Evolutionary conservation across 805 yeast genomes (phyloP).

Genomic region (Starmerella apis): DNA sequence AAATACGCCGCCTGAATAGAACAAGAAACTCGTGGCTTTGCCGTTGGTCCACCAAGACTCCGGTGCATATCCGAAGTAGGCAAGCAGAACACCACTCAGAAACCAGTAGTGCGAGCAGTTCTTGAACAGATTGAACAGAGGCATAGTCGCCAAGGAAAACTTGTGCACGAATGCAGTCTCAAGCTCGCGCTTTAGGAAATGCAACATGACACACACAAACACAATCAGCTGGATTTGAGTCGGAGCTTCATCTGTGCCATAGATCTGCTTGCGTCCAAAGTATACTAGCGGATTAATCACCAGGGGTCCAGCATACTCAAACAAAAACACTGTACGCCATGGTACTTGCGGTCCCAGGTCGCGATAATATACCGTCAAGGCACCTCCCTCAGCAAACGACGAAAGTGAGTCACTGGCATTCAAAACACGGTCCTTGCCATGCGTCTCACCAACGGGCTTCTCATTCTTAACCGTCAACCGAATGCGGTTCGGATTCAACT

Average conservation of each 20-base stretch:
- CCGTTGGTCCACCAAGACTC: conserved; percentile 27
- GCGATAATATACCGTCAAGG: conserved; percentile 49
- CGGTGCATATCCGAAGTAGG: conserved; percentile 43
- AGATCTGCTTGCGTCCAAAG: conserved; percentile 31
- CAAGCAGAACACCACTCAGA: conserved; percentile 59
- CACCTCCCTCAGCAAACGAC: conserved; percentile 38
- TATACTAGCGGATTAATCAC: conserved; percentile 59
- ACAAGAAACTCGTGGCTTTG: conserved; percentile 17
- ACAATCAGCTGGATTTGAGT: conserved; percentile 46
- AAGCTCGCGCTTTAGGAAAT: conserved; percentile 76
- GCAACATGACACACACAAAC: conserved; percentile 51
- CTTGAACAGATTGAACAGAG: conserved; percentile 72
- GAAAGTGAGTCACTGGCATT: conserved; percentile 38
- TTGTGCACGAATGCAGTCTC: conserved; percentile 79
- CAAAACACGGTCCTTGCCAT: conserved; percentile 36
- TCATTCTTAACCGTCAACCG: conserved; percentile 39
- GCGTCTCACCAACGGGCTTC: conserved; percentile 19
- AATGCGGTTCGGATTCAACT: conserved; percentile 42
- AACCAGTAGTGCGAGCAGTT: conserved; percentile 89
- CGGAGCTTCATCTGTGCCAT: conserved; percentile 34
- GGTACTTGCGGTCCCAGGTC: conserved; percentile 89
- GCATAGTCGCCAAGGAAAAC: conserved; percentile 89
- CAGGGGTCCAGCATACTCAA: conserved; percentile 87
- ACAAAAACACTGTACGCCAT: conserved; percentile 80
- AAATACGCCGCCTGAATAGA: conserved; percentile 24